A percentile compares a stretch with the other conserved stretches of the same genome.
phyloP scores from a whole-genome alignment of 257 asterid species.

The Solanum appendiculatum region DNA sequence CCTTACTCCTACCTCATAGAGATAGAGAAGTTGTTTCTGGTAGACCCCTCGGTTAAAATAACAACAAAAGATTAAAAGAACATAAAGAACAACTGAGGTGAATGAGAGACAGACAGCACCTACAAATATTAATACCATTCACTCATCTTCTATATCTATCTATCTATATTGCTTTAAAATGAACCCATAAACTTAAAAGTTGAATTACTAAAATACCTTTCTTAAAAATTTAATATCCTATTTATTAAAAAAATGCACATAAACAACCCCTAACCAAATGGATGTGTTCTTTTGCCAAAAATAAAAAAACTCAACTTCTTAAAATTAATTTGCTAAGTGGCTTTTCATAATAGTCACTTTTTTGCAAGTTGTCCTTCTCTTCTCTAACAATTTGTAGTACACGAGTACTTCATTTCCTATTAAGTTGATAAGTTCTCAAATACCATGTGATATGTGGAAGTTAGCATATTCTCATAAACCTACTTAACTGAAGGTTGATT shows the following conservation, averaged over 20 bases:
- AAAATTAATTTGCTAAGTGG: background rate
- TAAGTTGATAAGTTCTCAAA: background rate
- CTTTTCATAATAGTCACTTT: background rate
- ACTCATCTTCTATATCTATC: background rate
- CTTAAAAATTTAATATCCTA: background rate
- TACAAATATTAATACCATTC: background rate
- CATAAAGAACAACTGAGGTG: background rate
- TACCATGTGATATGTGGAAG: background rate
- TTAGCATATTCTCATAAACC: background rate
- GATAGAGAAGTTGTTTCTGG: background rate
- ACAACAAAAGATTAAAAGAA: background rate
- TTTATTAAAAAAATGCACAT: background rate
- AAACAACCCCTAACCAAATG: background rate
- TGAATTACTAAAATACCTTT: background rate
- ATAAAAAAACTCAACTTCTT: background rate
- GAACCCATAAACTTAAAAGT: background rate
- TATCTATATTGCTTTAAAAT: background rate
- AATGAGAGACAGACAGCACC: background rate
- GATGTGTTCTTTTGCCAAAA: background rate
- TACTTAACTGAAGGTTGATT: background rate
- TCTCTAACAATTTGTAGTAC: background rate
- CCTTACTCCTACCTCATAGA: background rate
- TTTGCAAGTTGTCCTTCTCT: background rate
- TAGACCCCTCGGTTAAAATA: background rate
- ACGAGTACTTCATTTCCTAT: background rate